These are phyloP conservation scores for Leishmania amazonensis DNA, from an alignment of 208 protist species.

Conservation along the genomic window DNA sequence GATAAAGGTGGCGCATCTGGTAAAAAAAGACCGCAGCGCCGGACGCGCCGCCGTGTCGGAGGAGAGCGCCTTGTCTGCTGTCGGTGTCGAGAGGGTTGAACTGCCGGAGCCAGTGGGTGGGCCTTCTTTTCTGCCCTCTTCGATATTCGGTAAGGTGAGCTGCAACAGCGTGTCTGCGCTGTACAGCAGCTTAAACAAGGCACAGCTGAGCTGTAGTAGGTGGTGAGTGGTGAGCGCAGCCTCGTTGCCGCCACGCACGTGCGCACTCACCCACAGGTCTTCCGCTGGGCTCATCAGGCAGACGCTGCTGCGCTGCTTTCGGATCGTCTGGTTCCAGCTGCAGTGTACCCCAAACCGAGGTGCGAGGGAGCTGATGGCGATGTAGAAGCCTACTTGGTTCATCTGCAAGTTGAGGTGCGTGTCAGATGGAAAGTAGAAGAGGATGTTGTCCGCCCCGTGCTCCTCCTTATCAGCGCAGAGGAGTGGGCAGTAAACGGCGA, in stretches of 20 bases:
- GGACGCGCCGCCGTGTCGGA: conserved; percentile 1
- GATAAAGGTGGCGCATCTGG: conserved; percentile 21
- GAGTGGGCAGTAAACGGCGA: conserved; percentile 60
- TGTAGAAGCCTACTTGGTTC: conserved; percentile 78
- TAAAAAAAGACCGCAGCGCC: conserved; percentile 21
- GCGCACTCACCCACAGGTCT: conserved; percentile 23
- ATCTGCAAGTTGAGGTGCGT: conserved; percentile 45
- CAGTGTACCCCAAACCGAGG: conserved; percentile 33
- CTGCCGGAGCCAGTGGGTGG: background rate
- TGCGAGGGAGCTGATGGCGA: conserved; percentile 45
- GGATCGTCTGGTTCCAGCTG: conserved; percentile 11
- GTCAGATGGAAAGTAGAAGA: conserved; percentile 60
- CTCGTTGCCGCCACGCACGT: conserved; percentile 25
- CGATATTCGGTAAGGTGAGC: background rate
- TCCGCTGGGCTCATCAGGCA: conserved; percentile 18
- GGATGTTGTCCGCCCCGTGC: conserved; percentile 60
- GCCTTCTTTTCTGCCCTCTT: background rate
- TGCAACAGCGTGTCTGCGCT: background rate
- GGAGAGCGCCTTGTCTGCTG: background rate
- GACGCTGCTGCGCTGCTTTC: conserved; percentile 29
- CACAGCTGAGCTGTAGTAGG: conserved; percentile 27
- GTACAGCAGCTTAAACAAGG: conserved; percentile 32
- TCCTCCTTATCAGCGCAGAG: conserved; percentile 55
- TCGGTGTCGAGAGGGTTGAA: background rate
- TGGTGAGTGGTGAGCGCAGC: conserved; percentile 27